Conservation (phyloP, 441 rosid species). For the Pelargonium cotyledonis region DNA sequence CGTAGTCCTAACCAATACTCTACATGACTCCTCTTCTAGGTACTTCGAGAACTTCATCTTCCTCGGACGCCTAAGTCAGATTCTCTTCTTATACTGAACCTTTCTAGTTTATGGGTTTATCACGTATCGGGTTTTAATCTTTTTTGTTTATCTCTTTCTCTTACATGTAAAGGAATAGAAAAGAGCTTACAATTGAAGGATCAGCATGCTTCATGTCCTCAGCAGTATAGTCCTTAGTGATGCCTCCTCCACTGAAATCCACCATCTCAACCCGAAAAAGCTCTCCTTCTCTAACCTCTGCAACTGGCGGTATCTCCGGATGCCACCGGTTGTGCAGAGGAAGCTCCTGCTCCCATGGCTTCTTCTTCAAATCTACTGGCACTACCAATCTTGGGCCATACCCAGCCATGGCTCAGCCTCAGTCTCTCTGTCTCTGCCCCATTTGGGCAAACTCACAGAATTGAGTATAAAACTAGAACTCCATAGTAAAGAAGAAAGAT, state of each 20-base stretch:
- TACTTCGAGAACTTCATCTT: no score
- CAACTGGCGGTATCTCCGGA: slow-evolving; percentile 49
- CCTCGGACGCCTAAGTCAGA: no score
- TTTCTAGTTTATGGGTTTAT: no score
- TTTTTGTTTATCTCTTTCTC: no score
- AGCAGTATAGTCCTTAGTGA: slow-evolving; percentile 36
- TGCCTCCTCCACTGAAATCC: slow-evolving; percentile 46
- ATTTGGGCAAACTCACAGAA: neutral
- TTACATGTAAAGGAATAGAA: neutral
- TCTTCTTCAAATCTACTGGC: slow-evolving; percentile 66
- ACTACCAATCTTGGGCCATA: slow-evolving; percentile 45
- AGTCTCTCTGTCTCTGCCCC: no score
- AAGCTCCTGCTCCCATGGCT: slow-evolving; percentile 58
- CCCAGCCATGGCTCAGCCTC: slow-evolving; percentile 24
- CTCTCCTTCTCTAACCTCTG: slow-evolving; percentile 37
- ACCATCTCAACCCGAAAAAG: slow-evolving; percentile 53
- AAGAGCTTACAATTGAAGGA: slow-evolving; percentile 31
- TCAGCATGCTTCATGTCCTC: slow-evolving; percentile 49
- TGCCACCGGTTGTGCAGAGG: slow-evolving; percentile 66
- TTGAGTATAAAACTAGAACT: neutral
- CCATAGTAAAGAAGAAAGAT: neutral
- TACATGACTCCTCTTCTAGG: neutral
- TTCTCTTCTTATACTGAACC: no score
- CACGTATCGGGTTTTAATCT: no score
- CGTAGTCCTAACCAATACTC: neutral